These are phyloP conservation scores for Nicotiana otophora DNA, from an alignment of 257 asterid species.

Conservation along the genomic window DNA sequence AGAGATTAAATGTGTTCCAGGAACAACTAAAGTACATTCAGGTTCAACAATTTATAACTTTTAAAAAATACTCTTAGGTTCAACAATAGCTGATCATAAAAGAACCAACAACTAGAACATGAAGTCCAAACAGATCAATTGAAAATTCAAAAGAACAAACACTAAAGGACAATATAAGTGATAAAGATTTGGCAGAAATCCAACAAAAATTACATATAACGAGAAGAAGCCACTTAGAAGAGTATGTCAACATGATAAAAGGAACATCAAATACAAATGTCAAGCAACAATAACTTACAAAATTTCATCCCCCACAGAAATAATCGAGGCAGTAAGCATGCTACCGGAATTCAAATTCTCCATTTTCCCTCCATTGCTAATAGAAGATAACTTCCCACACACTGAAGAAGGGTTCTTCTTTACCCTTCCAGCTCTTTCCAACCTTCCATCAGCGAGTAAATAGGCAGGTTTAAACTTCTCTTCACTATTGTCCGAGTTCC, in stretches of 20 bases:
- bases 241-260: not conserved
- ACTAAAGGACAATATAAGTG: not conserved
- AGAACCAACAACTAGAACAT: not conserved
- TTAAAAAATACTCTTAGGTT: not conserved
- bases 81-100: not conserved
- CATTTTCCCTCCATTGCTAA: conserved; percentile 48
- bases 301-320: conserved; percentile 86
- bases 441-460: conserved; percentile 80
- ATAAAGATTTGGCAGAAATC: not conserved
- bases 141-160: conserved; percentile 5
- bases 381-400: conserved; percentile 27
- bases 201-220: not conserved
- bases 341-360: conserved; percentile 34
- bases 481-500: conserved; percentile 35
- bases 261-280: not conserved
- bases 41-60: not conserved
- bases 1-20: not conserved
- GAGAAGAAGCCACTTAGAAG: not conserved
- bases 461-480: conserved; percentile 76
- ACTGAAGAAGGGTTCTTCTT: conserved; percentile 45
- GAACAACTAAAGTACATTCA: not conserved
- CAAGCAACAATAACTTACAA: conserved; percentile 53
- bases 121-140: not conserved
- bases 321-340: conserved; percentile 57
- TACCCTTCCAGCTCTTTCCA: conserved; percentile 91